Percentiles rank a stretch among this genome's conserved stretches.
Conservation (phyloP, 768 basidiomycete species). For the Candolleomyces efflorescens region DNA sequence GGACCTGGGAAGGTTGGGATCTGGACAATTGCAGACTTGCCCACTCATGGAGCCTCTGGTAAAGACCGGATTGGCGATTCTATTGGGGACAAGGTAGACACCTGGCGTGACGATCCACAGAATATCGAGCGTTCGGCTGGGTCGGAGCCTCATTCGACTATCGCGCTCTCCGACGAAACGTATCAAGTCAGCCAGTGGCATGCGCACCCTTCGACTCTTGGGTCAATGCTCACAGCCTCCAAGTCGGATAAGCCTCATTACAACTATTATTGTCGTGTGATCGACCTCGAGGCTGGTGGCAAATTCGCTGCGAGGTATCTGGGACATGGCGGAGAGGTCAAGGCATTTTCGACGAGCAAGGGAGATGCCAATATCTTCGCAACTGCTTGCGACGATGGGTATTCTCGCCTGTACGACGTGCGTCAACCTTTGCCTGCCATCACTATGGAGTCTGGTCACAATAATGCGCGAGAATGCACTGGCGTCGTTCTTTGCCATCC, state of each 20-base stretch:
- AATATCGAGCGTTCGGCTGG: slow-evolving; percentile 27
- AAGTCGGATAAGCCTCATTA: slow-evolving; percentile 2
- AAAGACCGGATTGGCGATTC: slow-evolving; percentile 16
- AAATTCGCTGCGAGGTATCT: slow-evolving; percentile 27
- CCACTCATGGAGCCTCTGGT: slow-evolving; percentile 24
- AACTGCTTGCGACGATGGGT: slow-evolving; percentile 33
- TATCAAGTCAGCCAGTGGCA: slow-evolving; percentile 16
- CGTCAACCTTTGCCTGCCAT: slow-evolving; percentile 31
- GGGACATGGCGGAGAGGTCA: slow-evolving; percentile 32
- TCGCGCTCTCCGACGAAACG: slow-evolving; percentile 6
- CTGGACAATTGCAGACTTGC: slow-evolving; percentile 32
- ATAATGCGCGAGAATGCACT: neutral
- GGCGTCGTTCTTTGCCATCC: slow-evolving; percentile 27
- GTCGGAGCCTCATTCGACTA: slow-evolving; percentile 10
- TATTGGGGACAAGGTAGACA: slow-evolving; percentile 1
- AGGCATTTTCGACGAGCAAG: slow-evolving; percentile 27
- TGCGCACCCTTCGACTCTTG: slow-evolving; percentile 17
- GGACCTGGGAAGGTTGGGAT: slow-evolving; percentile 27
- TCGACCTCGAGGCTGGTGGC: slow-evolving; percentile 34
- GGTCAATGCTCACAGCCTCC: slow-evolving; percentile 19
- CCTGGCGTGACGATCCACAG: slow-evolving; percentile 19
- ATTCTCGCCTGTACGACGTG: slow-evolving; percentile 34
- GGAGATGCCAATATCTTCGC: slow-evolving; percentile 32
- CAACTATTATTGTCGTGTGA: slow-evolving; percentile 14
- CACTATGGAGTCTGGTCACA: slow-evolving; percentile 19